phyloP scores from a whole-genome alignment of 2,329 filamentous ascomycete genomes.

The Curvularia eragrostidis region DNA sequence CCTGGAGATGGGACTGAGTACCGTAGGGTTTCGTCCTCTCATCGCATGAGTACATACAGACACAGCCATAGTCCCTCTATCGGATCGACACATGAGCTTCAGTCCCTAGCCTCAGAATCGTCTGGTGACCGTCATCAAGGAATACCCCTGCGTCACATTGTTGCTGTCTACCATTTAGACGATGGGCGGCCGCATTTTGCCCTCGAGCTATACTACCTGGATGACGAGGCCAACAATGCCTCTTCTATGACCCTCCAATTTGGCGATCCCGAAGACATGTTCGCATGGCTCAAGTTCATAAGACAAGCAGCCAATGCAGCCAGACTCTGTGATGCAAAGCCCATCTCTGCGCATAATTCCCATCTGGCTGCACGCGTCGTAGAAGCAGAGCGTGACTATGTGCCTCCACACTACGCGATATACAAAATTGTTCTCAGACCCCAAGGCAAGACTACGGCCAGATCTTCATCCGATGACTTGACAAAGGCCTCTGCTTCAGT shows the following conservation, averaged over 20 bases:
- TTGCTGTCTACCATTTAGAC: constrained; percentile 71
- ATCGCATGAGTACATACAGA: constrained; percentile 55
- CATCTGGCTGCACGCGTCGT: constrained; percentile 68
- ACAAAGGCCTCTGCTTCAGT: constrained; percentile 69
- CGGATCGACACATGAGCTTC: constrained; percentile 67
- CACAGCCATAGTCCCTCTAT: constrained; percentile 66
- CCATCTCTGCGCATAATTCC: constrained; percentile 65
- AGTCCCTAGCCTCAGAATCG: constrained; percentile 58
- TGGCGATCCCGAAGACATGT: constrained; percentile 68
- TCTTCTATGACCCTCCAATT: constrained; percentile 70
- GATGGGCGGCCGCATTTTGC: constrained; percentile 71
- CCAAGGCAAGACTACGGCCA: constrained; percentile 61
- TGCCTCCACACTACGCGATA: constrained; percentile 70
- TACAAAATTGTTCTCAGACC: constrained; percentile 72
- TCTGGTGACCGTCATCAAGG: constrained; percentile 63
- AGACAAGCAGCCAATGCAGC: constrained; percentile 65
- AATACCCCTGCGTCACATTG: constrained; percentile 69
- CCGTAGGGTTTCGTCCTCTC: constrained; percentile 39
- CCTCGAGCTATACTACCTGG: constrained; percentile 71
- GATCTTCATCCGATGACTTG: constrained; percentile 70
- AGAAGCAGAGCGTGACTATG: constrained; percentile 72
- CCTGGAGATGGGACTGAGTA: constrained; percentile 21
- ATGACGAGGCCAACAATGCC: constrained; percentile 67
- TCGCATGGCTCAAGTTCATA: constrained; percentile 69
- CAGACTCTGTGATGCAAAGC: constrained; percentile 58